Base-by-base conservation (phyloP, 768 basidiomycete species). In the Lepiota brunneoincarnata region DNA sequence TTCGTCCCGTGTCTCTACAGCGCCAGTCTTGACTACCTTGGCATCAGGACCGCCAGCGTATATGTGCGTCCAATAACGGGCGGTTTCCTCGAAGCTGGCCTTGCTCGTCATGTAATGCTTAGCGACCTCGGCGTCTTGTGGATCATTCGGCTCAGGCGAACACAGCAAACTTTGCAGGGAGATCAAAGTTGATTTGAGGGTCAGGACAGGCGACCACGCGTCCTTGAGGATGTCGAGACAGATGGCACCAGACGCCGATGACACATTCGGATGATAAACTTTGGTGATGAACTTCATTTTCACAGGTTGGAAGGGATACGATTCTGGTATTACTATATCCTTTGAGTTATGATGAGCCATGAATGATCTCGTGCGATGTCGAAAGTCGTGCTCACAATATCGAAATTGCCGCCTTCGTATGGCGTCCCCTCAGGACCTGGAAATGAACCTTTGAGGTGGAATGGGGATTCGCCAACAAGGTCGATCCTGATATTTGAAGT, bases 241-340 rank as follows among this genome's bases (percentile, higher is more conserved):
- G 72, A 98, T 98, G 41, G 92, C 93, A 45, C 95, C 95, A 2
- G 91, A 93, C 31, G 88, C 90, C 20, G 92, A 95, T 17, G 93
- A 96, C 37, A 98, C 79, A 64, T 98, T 98, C 2, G 95, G 95
- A 67, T 98, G 93, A 67, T 93, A 97, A 24, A 96, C 89, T 69
- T 93, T 93, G 35, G 95, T 98, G 57, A 96, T 85, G 72, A 98
- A 98, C 68, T 94, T 95, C 93, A 98, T 97, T 79, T 98, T 97
- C 50, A 95, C 88, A 0, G 96, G 93, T 66, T 93, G 89, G 69
- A 93, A 92, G 15, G 90, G 91, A 66, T 93, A 93, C 45, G 91
- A 83, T 40, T 93, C 91, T 6, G 94, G 94, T 61, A 98, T 92
- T 17, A 87, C 78, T 60, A 98, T 98, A 65, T 98, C 94, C 91